Base-by-base conservation (phyloP, 805 yeast species). In the Candida arabinofermentans region DNA sequence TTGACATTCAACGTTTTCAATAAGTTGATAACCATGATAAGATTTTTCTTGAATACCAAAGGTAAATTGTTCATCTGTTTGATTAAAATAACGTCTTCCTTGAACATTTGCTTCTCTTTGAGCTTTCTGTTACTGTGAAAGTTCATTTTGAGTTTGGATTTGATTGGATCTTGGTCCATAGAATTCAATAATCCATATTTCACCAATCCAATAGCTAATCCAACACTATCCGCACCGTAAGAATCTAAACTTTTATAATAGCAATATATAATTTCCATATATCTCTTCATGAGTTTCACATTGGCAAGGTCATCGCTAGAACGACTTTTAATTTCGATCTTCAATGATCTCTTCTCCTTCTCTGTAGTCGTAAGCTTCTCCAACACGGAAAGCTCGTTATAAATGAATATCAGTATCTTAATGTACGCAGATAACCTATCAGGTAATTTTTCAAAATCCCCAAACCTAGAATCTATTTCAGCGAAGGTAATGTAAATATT, bases 371-470 rank as follows among this genome's bases (percentile, higher is more conserved):
- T 26, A n/a, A 45, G 14, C 17, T 46, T 43, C 9, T 47, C 40
- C 4, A 54, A 24, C 4, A 48, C 39, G 3, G 39, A n/a, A 13
- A 42, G 36, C 35, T 56, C 57, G 27, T 56, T 56, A 32, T 56
- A 36, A 19, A 54, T 48, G 35, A 48, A 57, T 2, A 58, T 39
- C 13, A 53, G 16, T 10, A 58, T 57, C 19, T 49, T 55, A 16
- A 47, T 39, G 39, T 40, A 58, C 1, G 44, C 46, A 3, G 43
- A 36, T 17, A 53, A 40, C 34, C 42, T 47, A 8, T 49, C 50
- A 7, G 61, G 61, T n/a, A 55, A 29, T 13, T 54, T 41, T n/a
- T 55, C 55, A 37, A 57, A 54, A 14, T 47, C 46, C 2, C 60
- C 61, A 39, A 51, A 51, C 6, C 43, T 45, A 1, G 44, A 22